These are phyloP conservation scores for Grigorovia transvaalensis DNA, from an alignment of 805 yeast species.

Conservation along the genomic window DNA sequence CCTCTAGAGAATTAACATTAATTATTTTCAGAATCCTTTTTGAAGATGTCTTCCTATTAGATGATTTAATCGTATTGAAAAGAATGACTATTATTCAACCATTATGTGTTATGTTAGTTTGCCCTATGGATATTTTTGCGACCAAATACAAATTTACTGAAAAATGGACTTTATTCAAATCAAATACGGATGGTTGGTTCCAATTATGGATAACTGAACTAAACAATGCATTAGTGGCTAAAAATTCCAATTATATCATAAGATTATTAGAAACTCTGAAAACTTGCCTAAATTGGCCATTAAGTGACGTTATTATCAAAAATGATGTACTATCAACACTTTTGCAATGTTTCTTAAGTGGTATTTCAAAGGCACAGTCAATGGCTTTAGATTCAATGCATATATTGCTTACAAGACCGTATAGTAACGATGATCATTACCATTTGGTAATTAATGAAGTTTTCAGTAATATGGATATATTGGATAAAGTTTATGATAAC, in stretches of 20 bases:
- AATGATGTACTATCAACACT: constrained; percentile 58
- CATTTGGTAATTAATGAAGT: constrained; percentile 69
- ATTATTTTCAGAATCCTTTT: constrained; percentile 76
- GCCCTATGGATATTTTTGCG: constrained; percentile 57
- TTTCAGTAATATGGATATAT: constrained; percentile 66
- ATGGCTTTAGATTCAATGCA: constrained; percentile 88
- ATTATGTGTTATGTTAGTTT: constrained; percentile 71
- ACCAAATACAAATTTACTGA: constrained; percentile 49
- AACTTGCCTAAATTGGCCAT: constrained; percentile 85
- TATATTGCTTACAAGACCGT: constrained; percentile 72
- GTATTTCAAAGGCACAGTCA: constrained; percentile 60
- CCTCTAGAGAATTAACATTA: constrained; percentile 65
- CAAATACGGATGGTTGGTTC: constrained; percentile 80
- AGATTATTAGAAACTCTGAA: constrained; percentile 74
- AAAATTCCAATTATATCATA: constrained; percentile 43
- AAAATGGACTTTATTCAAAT: constrained; percentile 43
- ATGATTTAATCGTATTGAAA: constrained; percentile 81
- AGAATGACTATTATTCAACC: constrained; percentile 71
- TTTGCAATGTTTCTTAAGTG: constrained; percentile 45
- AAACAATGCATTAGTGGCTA: constrained; percentile 35
- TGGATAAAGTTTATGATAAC: constrained; percentile 51
- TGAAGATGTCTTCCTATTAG: constrained; percentile 86
- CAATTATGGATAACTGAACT: constrained; percentile 52
- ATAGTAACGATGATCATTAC: constrained; percentile 57
- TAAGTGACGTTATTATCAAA: constrained; percentile 59